Base-by-base conservation (phyloP, 345 rosid genomes). In the Citrus glauca region DNA sequence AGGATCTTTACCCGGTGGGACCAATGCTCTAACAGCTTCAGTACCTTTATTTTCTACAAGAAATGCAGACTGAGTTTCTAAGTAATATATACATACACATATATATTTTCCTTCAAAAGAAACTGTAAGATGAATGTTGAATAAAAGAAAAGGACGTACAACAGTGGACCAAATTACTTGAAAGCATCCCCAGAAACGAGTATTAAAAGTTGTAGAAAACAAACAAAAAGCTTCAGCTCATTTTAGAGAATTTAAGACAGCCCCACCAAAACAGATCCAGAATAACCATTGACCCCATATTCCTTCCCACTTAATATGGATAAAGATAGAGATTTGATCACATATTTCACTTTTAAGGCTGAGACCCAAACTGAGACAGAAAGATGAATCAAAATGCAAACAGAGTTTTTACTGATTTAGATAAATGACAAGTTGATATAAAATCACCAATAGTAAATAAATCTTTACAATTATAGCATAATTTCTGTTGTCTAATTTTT, bases 1-100 rank as follows among this genome's bases (percentile, higher is more conserved):
- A 27, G 90, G 77, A 59, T 83, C 89, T 81, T 90, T 87, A 78
- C 97, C 98, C 0, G 92, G 92, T 42, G 91, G 90, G 86, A 88
- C 82, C 89, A 92, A 84, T 73, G 85, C 83, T 81, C 87, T 87
- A 68, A 88, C 81, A 83, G 89, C 92, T 80, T 89, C 90, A 63
- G 79, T 69, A 72, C 92, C 85, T 85, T 78, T 92, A 66, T 80
- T 74, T 84, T 90, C 98, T 95, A 90, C 79, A 78, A 79, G 57
- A 84, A 25, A 72, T 7, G 40, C 19, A 85, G 57, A 33, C 4
- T 48, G 2, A 66, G 30, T 62, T 66, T 50, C 24, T 60, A 20
- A 11, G 28, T 25, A 19, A 45, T 4, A 11, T 13, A 45, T 45
- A 45, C 3, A 45, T 11, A 42, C 14, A 10, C 14, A 10, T 32